Base-by-base conservation (phyloP, 192 early-diverging fungal genomes). In the Umbelopsis sp. region DNA sequence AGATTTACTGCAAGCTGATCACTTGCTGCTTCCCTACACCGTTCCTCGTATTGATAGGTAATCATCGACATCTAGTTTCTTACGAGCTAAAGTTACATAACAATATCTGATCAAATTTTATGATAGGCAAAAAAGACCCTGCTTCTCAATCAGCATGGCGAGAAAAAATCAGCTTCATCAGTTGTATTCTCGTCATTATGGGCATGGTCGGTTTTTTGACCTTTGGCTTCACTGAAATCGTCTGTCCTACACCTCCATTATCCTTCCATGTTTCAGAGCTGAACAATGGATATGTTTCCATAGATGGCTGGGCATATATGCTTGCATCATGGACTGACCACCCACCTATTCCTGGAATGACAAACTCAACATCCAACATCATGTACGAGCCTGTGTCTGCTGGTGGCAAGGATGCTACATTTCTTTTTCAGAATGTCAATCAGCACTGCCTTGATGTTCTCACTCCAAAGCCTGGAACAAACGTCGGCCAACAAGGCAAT, bases 101-200 rank as follows among this genome's bases (percentile, higher is more conserved):
- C 52, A 23, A 33, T 30, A 64, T 49, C 64, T 70, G 27, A 23
- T 52, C 49, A 61, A 21, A 20, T 35, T 49, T 48, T 52, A 30
- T 11, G 45, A 21, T 73, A 87, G 91, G 91, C 12, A 91, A 89
- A 81, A 71, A 79, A 21, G 82, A 88, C 27, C 30, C 67, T 18
- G 80, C 74, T 30, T 84, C 88, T 65, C 92, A 92, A 72, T 77
- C 78, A 69, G 96, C 96, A n/a, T 97, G 91, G 88, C 86, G 94
- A 73, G 96, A 97, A 82, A 97, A 97, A 73, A 90, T 97, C 61
- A 92, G 91, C 0, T 82, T 97, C 21, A 91, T 95, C 33, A 87
- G 87, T 21, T 84, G 96, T 61, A 96, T 96, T 68, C 23, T 92
- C 11, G 7, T 91, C 1, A 82, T 94, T 52, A 93, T 93, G 87